Evolutionary conservation across 805 yeast species (phyloP).

Genomic region (Metschnikowia gelsemii): DNA sequence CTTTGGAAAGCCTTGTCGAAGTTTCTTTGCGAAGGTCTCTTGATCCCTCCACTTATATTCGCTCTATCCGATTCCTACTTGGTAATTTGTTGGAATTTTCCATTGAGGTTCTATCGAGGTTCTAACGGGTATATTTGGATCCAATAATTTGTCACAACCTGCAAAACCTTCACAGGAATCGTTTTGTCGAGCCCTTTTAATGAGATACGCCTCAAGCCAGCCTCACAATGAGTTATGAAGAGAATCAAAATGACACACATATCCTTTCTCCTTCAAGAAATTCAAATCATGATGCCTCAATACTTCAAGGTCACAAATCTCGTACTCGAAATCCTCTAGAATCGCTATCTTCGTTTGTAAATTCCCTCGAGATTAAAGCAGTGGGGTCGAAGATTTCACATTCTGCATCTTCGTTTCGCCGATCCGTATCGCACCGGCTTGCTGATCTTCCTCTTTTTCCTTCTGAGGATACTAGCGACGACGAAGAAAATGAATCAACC

Average conservation of each 20-base stretch:
- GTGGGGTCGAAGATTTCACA: slow-evolving; percentile 16
- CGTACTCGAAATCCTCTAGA: slow-evolving; percentile 15
- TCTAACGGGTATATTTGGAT: too few relatives aligned
- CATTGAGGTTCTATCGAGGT: too few relatives aligned
- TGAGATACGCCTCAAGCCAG: background rate
- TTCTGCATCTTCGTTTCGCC: slow-evolving; percentile 15
- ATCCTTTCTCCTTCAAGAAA: background rate
- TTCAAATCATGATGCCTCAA: background rate
- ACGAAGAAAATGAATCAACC: slow-evolving; percentile 20
- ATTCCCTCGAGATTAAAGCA: slow-evolving; percentile 18
- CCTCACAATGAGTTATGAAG: background rate
- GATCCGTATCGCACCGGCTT: slow-evolving; percentile 13
- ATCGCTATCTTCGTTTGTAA: slow-evolving; percentile 19
- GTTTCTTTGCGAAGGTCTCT: too few relatives aligned
- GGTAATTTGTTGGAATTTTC: too few relatives aligned
- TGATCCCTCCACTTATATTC: too few relatives aligned
- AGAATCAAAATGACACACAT: background rate
- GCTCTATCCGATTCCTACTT: too few relatives aligned
- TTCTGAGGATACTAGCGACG: slow-evolving; percentile 18
- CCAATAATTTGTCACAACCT: too few relatives aligned
- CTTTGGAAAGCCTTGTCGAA: too few relatives aligned
- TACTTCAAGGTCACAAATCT: background rate
- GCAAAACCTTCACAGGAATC: too few relatives aligned
- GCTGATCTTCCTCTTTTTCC: slow-evolving; percentile 15
- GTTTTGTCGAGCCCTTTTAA: too few relatives aligned